Evolutionary conservation across 2,329 filamentous ascomycete species (phyloP), one percentile per base, ranked within the genome.

Genomic region (Sclerotinia sclerotiorum): DNA sequence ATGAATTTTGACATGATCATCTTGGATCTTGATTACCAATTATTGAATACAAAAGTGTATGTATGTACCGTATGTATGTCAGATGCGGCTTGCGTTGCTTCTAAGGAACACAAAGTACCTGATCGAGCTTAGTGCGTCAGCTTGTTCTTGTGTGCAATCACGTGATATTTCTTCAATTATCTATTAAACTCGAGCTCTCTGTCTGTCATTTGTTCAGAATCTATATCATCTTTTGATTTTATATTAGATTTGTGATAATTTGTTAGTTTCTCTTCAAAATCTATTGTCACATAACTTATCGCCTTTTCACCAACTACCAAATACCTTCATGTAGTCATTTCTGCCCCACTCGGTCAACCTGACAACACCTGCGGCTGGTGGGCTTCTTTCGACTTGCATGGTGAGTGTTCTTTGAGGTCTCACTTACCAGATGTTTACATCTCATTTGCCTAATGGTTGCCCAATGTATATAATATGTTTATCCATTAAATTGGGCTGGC

Each of bases 71-170:
- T 13, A 15, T 42, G 39, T 24, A 39, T 8, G 46, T 63, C 46
- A 63, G 60, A 32, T 17, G 46, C 60, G 42, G n/a, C 4, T 8
- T 39, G 21, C 8, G 21, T 51, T 51, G 44, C 44, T 27, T 24
- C 29, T 62, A 51, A 51, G 60, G 46, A 51, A 62, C 51, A 63
- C 46, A 51, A 39, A 63, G 15, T 51, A 42, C 60, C 51, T 19
- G 46, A 63, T 63, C n/a, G 8, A 63, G 60, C 46, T 21, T 63
- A 63, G 60, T 63, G 32, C 5, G 46, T 13, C 8, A n/a, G 60
- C 46, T 42, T 2, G 17, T 8, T 42, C 42, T 11, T 19, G 39
- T 3, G 15, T 11, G 1, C 15, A 7, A 21, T 24, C 58, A 62
- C 58, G 46, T 62, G 58, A 6, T 35, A 2, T 2, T 39, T 10